Conservation (phyloP, 78 protist genomes). For the Isochrysis galbana region DNA sequence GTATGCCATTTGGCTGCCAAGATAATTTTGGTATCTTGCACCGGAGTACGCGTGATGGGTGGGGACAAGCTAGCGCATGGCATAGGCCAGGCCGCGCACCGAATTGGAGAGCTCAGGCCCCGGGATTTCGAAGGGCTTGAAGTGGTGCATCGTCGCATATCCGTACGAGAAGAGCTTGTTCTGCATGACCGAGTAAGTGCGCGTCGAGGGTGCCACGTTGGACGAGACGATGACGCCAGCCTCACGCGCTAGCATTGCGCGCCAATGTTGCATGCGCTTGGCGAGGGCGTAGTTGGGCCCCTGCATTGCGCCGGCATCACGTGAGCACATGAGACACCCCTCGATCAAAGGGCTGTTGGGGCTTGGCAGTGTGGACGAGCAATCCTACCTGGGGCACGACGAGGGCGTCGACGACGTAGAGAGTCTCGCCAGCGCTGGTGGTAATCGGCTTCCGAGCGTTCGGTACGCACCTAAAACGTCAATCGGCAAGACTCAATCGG, state of each 20-base stretch:
- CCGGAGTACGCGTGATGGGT: too few relatives aligned
- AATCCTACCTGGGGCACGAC: too few relatives aligned
- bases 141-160: conserved; percentile 39
- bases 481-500: too few relatives aligned
- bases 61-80: too few relatives aligned
- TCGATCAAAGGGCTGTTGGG: too few relatives aligned
- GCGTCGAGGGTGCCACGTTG: conserved; percentile 68
- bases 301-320: conserved; percentile 34
- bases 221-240: conserved; percentile 51
- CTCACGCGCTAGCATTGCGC: conserved; percentile 36
- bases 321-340: too few relatives aligned
- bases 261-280: conserved; percentile 76
- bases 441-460: too few relatives aligned
- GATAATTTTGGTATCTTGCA: too few relatives aligned
- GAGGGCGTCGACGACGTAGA: not conserved
- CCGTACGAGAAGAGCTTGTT: conserved; percentile 53
- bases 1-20: too few relatives aligned
- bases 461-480: too few relatives aligned
- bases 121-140: conserved; percentile 45
- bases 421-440: not conserved
- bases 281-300: conserved; percentile 79
- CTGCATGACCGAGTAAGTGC: conserved; percentile 49
- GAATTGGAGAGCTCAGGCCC: conserved; percentile 54
- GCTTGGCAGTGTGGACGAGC: too few relatives aligned
- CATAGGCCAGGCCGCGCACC: too few relatives aligned